phyloP scores from a whole-genome alignment of 176 grass and related monocot species.

The Melocanna baccifera region DNA sequence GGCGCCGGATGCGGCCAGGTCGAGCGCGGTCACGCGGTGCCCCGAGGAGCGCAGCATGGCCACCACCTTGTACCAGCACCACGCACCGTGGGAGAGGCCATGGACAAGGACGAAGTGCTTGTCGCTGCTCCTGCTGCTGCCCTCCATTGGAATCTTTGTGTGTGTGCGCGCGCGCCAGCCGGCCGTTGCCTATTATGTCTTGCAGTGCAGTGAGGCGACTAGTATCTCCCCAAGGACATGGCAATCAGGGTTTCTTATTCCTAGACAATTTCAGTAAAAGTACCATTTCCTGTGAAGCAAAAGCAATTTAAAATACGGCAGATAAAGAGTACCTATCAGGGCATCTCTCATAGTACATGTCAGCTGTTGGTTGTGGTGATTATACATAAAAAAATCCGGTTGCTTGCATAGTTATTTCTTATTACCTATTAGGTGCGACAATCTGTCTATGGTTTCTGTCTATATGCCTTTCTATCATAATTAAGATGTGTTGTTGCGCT shows the following conservation, averaged over 20 bases:
- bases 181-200: too few relatives aligned
- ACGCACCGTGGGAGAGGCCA: constrained; percentile 36
- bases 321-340: background rate
- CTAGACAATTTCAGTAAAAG: background rate
- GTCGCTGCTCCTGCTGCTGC: background rate
- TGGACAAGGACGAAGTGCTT: constrained; percentile 61
- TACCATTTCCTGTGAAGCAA: background rate
- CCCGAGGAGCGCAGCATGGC: too few relatives aligned
- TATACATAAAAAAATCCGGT: too few relatives aligned
- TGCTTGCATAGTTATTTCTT: background rate
- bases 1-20: too few relatives aligned
- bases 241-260: background rate
- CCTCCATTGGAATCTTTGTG: constrained; percentile 2
- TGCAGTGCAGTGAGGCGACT: too few relatives aligned
- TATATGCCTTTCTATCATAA: background rate
- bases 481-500: constrained; percentile 5
- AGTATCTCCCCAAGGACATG: too few relatives aligned
- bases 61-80: too few relatives aligned
- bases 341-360: too few relatives aligned
- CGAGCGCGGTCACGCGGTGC: too few relatives aligned
- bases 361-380: too few relatives aligned
- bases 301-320: background rate
- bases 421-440: background rate
- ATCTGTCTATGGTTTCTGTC: background rate
- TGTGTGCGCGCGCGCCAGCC: too few relatives aligned